Evolutionary conservation across 2,329 filamentous ascomycete species (phyloP).

Genomic region (Falciphora oryzae): DNA sequence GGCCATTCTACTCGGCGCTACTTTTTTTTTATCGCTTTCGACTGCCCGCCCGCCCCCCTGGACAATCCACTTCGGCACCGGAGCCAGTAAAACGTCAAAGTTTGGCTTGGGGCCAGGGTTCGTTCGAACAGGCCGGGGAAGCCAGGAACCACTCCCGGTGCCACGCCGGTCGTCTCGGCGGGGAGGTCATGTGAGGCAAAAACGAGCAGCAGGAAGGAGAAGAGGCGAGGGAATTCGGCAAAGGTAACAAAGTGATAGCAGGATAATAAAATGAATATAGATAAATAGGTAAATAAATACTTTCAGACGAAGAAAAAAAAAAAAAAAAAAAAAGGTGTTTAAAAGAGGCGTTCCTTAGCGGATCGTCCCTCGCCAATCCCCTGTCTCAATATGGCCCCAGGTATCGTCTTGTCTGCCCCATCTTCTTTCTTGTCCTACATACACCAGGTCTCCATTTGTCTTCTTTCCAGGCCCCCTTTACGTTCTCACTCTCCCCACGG

Average conservation of each 20-base stretch:
- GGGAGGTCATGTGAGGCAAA: neutral
- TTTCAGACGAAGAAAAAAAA: neutral
- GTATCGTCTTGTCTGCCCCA: neutral
- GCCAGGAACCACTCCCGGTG: neutral
- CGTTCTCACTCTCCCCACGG: no score
- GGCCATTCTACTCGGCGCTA: neutral
- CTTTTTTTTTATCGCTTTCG: slow-evolving; percentile 4
- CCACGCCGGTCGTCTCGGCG: neutral
- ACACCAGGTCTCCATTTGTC: no score
- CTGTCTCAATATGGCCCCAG: neutral
- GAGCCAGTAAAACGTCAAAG: neutral
- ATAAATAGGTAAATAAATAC: neutral
- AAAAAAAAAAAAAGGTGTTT: neutral
- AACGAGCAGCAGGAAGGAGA: neutral
- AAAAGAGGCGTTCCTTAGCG: neutral
- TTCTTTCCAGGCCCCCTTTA: no score
- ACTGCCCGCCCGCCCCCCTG: neutral
- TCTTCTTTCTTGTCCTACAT: neutral
- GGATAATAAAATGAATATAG: neutral
- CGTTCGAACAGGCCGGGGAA: neutral
- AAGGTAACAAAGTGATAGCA: neutral
- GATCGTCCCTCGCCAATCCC: neutral
- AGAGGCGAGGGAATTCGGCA: no score
- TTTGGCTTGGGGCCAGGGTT: neutral
- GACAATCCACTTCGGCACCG: neutral